Evolutionary conservation across 2,329 filamentous ascomycete species (phyloP), one percentile per base, ranked within the genome.

Genomic region (Penicillium sp.): DNA sequence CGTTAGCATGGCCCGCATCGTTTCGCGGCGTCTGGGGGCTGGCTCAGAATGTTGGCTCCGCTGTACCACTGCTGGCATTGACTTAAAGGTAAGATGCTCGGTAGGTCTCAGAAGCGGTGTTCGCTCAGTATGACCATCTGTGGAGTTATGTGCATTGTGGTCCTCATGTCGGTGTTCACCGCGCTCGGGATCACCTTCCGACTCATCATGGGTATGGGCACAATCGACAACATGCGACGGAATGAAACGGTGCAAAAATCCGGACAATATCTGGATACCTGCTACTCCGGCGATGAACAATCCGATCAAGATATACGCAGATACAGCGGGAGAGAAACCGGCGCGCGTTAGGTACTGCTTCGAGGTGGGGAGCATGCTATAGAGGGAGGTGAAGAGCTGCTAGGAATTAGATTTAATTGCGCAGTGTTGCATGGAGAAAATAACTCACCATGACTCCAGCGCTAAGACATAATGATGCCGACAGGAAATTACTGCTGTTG

Each of bases 401-500:
- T 44, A 53, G 41, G 19, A 5, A 8, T 43, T 32, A 29, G 43
- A 18, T 41, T 41, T 47, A 34, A 42, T 14, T 29, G n/a, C 8
- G 3, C 4, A 9, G 7, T 11, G 18, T 53, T 36, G 16, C n/a
- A 29, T 19, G 30, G 19, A 13, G 14, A 18, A 14, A 7, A 29
- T n/a, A 18, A 42, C 84, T 61, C 73, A 96, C 92, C 91, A 99
- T 96, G 42, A 97, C 92, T 40, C 94, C 93, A 63, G 96, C 96
- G 70, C 91, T 97, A 60, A 99, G 76, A 73, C 92, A 96, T 57
- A 97, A 76, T 0, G 93, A 97, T 19, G 86, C 85, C 0, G 92
- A 92, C 4, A 97, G 80, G 70, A 99, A 99, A 19, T 80, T 80
- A 76, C 90, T 93, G 75, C 90, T 97, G 59, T 96, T 89, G 68